These are phyloP conservation scores for Letharia columbiana DNA, from an alignment of 495 filamentous ascomycete species.

Conservation along the genomic window DNA sequence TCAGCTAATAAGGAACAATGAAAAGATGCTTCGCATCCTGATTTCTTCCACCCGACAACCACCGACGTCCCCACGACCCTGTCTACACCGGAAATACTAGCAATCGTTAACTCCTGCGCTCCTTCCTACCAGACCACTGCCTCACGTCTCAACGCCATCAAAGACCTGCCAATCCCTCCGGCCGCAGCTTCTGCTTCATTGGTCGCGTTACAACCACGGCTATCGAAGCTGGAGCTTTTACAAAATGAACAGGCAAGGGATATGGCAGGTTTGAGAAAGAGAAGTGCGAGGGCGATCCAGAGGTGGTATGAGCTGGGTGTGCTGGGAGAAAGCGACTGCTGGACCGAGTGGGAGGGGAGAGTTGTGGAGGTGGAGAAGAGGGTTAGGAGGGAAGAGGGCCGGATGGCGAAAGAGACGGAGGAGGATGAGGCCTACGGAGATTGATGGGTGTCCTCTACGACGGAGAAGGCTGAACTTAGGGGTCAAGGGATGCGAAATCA, in stretches of 20 bases:
- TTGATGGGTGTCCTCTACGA: not conserved
- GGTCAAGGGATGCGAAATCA: not conserved
- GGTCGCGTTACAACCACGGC: constrained; percentile 58
- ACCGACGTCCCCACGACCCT: constrained; percentile 36
- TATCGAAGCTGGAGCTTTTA: constrained; percentile 54
- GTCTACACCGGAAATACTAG: constrained; percentile 39
- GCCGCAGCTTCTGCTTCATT: constrained; percentile 57
- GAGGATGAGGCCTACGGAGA: constrained; percentile 26
- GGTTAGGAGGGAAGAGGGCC: constrained; percentile 51
- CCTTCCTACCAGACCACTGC: constrained; percentile 66
- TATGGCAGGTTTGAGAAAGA: constrained; percentile 60
- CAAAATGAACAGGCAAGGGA: constrained; percentile 65
- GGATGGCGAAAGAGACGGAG: constrained; percentile 33
- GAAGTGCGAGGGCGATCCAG: constrained; percentile 64
- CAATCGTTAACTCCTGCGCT: constrained; percentile 68
- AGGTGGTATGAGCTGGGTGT: constrained; percentile 72
- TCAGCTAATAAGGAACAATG: not conserved
- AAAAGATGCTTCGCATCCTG: constrained; percentile 48
- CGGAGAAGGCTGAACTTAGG: not conserved
- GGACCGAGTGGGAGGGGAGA: constrained; percentile 65
- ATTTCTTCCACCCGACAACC: constrained; percentile 45
- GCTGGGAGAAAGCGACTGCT: constrained; percentile 58
- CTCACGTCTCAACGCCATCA: constrained; percentile 69
- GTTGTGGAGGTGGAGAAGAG: constrained; percentile 58
- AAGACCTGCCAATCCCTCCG: constrained; percentile 68